phyloP scores from a whole-genome alignment of 1,139 yeast genomes.

The Tardiomyces blankii region DNA sequence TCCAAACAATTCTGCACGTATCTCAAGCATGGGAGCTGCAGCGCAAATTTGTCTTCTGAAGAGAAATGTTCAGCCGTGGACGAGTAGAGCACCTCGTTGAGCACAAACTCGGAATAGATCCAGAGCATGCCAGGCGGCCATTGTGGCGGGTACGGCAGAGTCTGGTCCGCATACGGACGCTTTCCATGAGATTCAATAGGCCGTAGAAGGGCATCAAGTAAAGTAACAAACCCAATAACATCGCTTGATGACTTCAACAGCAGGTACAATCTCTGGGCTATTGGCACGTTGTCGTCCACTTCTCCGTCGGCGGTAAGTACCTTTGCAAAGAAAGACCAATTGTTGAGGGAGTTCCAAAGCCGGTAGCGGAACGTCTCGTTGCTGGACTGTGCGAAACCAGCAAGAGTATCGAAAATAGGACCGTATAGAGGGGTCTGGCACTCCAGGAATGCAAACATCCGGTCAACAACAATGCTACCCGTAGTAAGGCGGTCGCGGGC shows the following conservation, averaged over 20 bases:
- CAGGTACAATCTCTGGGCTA: conserved; percentile 20
- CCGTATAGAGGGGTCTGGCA: conserved; percentile 45
- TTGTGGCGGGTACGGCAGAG: neutral
- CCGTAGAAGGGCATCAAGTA: conserved; percentile 34
- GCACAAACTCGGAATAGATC: conserved; percentile 53
- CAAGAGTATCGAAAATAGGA: conserved; percentile 39
- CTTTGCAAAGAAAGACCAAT: conserved; percentile 48
- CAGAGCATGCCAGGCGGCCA: neutral
- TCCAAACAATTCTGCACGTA: conserved; percentile 43
- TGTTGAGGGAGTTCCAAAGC: conserved; percentile 64
- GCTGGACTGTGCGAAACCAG: conserved; percentile 35
- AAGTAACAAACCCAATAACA: conserved; percentile 49
- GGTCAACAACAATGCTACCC: conserved; percentile 14
- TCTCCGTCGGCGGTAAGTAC: conserved; percentile 19
- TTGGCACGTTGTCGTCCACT: conserved; percentile 14
- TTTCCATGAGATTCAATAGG: neutral
- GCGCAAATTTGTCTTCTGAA: conserved; percentile 29
- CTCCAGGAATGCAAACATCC: conserved; percentile 37
- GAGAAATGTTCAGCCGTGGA: conserved; percentile 23
- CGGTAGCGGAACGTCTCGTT: conserved; percentile 1
- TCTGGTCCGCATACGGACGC: neutral
- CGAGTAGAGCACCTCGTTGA: conserved; percentile 52
- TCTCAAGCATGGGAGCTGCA: conserved; percentile 45
- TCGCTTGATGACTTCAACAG: conserved; percentile 22
- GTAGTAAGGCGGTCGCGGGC: conserved; percentile 14